Conservation (phyloP, 83 land plant genomes). For the Thuja plicata region DNA sequence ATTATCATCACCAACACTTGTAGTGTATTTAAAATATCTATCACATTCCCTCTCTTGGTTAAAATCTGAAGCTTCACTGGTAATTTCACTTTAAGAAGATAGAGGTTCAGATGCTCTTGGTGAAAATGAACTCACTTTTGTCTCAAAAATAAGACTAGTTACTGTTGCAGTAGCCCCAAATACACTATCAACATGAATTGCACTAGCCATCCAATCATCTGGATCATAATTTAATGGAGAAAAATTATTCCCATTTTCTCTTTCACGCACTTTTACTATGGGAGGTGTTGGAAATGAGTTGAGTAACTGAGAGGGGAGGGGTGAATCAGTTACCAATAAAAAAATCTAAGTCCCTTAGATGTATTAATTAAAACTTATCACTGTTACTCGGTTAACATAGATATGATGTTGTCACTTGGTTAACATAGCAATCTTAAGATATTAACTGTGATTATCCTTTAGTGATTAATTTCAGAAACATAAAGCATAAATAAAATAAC, state of each 20-base stretch:
- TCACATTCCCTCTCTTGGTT: constrained; percentile 38
- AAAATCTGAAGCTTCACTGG: constrained; percentile 50
- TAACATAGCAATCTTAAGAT: no score
- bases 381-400: no score
- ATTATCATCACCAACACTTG: constrained; percentile 33
- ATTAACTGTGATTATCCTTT: no score
- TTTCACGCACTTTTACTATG: constrained; percentile 28
- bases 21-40: constrained; percentile 23
- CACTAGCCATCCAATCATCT: constrained; percentile 78
- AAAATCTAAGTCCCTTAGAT: no score
- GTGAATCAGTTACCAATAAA: no score
- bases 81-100: constrained; percentile 53
- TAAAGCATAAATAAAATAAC: no score
- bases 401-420: no score
- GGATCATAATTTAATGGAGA: constrained; percentile 28
- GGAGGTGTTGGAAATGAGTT: no score
- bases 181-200: constrained; percentile 79
- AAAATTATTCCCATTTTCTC: constrained; percentile 31
- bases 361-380: no score
- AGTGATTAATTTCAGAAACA: no score
- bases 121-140: constrained; percentile 47
- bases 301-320: no score
- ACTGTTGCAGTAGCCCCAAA: constrained; percentile 71
- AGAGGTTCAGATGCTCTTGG: constrained; percentile 36
- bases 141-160: constrained; percentile 60